phyloP scores from a whole-genome alignment of 768 basidiomycete species.

The Tephrocybe sp. region DNA sequence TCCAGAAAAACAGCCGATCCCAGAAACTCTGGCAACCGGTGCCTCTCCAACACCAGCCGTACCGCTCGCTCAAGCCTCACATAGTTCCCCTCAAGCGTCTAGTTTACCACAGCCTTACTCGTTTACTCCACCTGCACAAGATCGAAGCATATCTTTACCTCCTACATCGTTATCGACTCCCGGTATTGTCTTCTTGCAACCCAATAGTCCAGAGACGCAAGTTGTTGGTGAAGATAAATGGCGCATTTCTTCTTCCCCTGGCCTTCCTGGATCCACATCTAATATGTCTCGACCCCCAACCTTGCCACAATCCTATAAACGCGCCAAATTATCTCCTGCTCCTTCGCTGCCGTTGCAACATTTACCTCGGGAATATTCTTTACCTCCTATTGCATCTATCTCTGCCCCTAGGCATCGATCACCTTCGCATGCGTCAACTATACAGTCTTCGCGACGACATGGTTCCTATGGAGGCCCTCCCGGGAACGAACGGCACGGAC shows the following conservation, averaged over 20 bases:
- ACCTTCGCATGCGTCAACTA: constrained; percentile 15
- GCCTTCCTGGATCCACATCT: constrained; percentile 2
- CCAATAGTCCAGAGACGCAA: constrained; percentile 13
- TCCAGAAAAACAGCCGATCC: constrained; percentile 15
- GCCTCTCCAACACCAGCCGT: neutral
- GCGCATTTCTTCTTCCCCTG: constrained; percentile 7
- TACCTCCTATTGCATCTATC: constrained; percentile 26
- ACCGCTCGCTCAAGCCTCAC: neutral
- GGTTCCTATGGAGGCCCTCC: constrained; percentile 16
- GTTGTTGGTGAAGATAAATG: no score
- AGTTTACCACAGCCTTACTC: no score
- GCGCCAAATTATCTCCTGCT: constrained; percentile 12
- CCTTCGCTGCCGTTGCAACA: constrained; percentile 8
- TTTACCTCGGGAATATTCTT: constrained; percentile 19
- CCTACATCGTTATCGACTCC: constrained; percentile 27
- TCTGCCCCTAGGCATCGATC: constrained; percentile 17
- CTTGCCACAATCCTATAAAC: constrained; percentile 13
- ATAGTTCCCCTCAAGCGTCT: no score
- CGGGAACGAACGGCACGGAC: constrained; percentile 18
- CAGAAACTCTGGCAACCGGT: neutral
- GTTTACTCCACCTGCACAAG: neutral
- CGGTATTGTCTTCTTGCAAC: constrained; percentile 21
- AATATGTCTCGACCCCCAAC: constrained; percentile 1
- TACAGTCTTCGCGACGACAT: constrained; percentile 13
- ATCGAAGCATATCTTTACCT: neutral